phyloP scores from a whole-genome alignment of 176 grass and related monocot genomes.

The Rhynchospora tenuis region DNA sequence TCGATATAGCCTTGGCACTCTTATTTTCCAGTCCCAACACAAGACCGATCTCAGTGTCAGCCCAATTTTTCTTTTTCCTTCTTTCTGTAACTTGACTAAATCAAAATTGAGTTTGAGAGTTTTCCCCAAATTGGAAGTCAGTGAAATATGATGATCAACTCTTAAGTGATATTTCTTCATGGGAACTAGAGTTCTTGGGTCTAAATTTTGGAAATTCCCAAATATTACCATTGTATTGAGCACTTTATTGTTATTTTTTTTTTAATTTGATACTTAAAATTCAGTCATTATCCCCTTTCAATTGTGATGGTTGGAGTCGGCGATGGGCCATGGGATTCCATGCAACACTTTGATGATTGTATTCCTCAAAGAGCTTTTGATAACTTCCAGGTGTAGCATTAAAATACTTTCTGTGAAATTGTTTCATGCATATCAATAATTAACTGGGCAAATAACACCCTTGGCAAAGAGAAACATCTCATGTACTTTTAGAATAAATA shows the following conservation, averaged over 20 bases:
- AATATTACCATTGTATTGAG: slow-evolving; percentile 15
- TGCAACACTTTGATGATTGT: slow-evolving; percentile 89
- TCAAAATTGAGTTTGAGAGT: no score
- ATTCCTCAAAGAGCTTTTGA: slow-evolving; percentile 88
- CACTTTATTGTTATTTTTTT: background rate
- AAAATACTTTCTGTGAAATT: background rate
- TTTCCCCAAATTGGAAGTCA: no score
- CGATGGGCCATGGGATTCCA: slow-evolving; percentile 93
- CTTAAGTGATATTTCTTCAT: background rate
- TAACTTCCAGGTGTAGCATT: slow-evolving; percentile 84
- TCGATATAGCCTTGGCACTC: no score
- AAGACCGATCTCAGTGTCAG: no score
- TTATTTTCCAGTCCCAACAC: no score
- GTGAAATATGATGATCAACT: no score
- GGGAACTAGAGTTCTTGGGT: background rate
- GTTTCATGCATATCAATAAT: background rate
- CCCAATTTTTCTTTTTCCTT: no score
- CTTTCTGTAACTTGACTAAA: no score
- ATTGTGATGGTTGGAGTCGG: slow-evolving; percentile 98
- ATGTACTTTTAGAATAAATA: background rate
- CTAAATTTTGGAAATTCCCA: background rate
- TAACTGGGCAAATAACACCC: background rate
- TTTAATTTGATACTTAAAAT: slow-evolving; percentile 15
- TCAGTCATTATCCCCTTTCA: slow-evolving; percentile 89
- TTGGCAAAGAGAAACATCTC: background rate